A percentile compares a stretch with the other conserved stretches of the same genome.
Conservation (phyloP, 352 stramenopile species). For the Phytophthora pistaciae region DNA sequence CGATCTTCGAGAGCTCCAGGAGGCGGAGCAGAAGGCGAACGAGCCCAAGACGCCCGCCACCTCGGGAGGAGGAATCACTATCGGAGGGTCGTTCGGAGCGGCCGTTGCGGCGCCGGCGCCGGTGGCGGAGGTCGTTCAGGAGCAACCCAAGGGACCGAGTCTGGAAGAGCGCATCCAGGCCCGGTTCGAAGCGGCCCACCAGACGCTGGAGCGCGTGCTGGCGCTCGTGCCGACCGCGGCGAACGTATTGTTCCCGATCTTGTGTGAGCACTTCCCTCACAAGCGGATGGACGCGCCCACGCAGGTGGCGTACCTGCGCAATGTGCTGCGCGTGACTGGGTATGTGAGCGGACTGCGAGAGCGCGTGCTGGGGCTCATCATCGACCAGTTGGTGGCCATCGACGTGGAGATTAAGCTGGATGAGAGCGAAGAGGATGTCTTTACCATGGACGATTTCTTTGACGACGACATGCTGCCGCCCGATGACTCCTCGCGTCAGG, state of each 20-base stretch:
- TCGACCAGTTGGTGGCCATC: constrained; percentile 87
- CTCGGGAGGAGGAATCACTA: constrained; percentile 34
- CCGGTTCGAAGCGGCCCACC: constrained; percentile 71
- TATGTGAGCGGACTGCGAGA: constrained; percentile 81
- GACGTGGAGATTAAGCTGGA: constrained; percentile 93
- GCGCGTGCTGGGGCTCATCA: constrained; percentile 84
- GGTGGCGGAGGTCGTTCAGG: constrained; percentile 15
- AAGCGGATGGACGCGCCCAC: constrained; percentile 76
- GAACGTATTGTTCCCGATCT: constrained; percentile 80
- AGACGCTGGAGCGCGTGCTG: constrained; percentile 71
- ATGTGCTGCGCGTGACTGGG: constrained; percentile 73
- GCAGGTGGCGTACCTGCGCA: constrained; percentile 78
- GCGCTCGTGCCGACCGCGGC: constrained; percentile 76
- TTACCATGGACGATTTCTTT: constrained; percentile 85
- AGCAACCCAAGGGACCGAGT: constrained; percentile 15
- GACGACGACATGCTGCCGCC: constrained; percentile 80
- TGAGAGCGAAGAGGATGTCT: constrained; percentile 86
- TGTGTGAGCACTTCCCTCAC: constrained; percentile 85
- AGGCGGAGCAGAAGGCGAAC: constrained; percentile 15
- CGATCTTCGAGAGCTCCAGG: constrained; percentile 28
- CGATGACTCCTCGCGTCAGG: constrained; percentile 42
- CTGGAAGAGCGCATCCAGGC: constrained; percentile 65
- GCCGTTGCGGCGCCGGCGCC: constrained; percentile 4
- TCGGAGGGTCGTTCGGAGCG: constrained; percentile 55
- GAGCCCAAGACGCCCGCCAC: constrained; percentile 14